Evolutionary conservation across 108 stramenopile species (phyloP), one percentile per base, ranked within the genome.

Genomic region (Nitzschia inconspicua): DNA sequence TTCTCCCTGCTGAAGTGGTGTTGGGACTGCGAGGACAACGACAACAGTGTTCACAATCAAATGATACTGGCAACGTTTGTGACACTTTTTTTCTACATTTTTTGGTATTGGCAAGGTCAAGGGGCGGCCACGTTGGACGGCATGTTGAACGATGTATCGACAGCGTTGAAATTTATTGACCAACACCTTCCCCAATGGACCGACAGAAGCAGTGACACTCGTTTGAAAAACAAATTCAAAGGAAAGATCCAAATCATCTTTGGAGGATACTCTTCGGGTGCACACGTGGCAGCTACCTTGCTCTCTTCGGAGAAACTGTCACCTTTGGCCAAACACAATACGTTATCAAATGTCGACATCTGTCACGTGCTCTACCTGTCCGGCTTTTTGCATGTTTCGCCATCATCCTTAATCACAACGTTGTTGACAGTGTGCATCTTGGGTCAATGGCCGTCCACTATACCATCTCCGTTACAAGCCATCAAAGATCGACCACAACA

Each of bases 221-320:
- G 26, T 11, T 4, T 27, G 22, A 22, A 3, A 23, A 47, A 3
- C 7, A 3, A 11, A 47, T 27, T 19, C 6, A 44, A 13, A 9
- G 13, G 22, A 3, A 27, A 44, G 48, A 20, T 16, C 47, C 36
- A 39, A 19, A 46, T 82, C 23, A 40, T 82, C 4, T 78, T 86
- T 70, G 84, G 84, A 26, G 84, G 84, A 32, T 86, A 86, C 35
- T 69, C 67, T 13, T 82, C 80, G 0, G 84, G 84, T 28, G 85
- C 78, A 14, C 85, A 86, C 57, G 82, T 86, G 16, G 82, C 82
- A 0, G 77, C 77, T 22, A 73, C 71, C 8, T 50, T 73, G 10
- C 47, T 66, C 41, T 53, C 63, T 20, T 24, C 20, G 2, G 25
- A 24, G 3, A 16, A 24, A 6, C 47, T 47, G 20, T 47, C 47